Evolutionary conservation across 202 grass and related monocot genomes (phyloP).

Genomic region (Saccharum hybrid): DNA sequence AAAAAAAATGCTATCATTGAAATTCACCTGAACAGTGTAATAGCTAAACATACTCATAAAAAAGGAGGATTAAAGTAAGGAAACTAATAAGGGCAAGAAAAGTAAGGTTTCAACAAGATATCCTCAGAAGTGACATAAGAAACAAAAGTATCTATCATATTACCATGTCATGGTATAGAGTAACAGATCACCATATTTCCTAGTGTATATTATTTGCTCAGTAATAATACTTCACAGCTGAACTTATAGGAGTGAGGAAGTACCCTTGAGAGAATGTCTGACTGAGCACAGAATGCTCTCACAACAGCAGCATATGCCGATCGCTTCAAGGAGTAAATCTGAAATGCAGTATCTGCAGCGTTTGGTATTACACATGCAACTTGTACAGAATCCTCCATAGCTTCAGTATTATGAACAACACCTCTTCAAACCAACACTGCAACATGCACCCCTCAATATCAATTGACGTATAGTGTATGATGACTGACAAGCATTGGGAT

Average conservation of each 20-base stretch:
- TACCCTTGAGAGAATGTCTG: slow-evolving; percentile 68
- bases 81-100: neutral
- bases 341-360: slow-evolving; percentile 50
- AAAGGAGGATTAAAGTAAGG: neutral
- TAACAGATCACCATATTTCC: neutral
- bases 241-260: slow-evolving; percentile 20
- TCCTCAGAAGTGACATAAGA: slow-evolving; percentile 21
- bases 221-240: slow-evolving; percentile 31
- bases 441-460: slow-evolving; percentile 27
- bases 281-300: slow-evolving; percentile 63
- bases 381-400: slow-evolving; percentile 25
- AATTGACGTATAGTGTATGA: slow-evolving; percentile 16
- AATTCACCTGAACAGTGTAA: neutral
- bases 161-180: slow-evolving; percentile 8
- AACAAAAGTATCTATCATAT: neutral
- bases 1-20: neutral
- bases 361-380: slow-evolving; percentile 31
- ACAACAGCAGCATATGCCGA: slow-evolving; percentile 67
- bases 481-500: neutral
- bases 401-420: neutral
- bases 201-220: slow-evolving; percentile 1
- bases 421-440: slow-evolving; percentile 31
- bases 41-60: neutral
- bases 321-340: slow-evolving; percentile 60
- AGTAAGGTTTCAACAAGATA: slow-evolving; percentile 12